Conservation (phyloP, 1,139 yeast genomes). For the Debaryomyces robertsiae region DNA sequence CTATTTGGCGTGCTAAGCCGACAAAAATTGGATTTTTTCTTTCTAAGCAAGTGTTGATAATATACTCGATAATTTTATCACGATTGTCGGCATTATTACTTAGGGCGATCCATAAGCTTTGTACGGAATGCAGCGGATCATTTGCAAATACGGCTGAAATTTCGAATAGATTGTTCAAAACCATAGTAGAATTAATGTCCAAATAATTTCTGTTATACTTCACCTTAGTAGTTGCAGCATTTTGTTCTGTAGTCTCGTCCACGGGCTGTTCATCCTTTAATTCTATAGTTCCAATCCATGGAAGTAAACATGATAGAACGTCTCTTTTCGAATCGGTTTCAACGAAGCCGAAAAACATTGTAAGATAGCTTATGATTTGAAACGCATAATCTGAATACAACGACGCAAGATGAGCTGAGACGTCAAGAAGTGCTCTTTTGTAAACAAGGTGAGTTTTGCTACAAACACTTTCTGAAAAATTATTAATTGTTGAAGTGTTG, state of each 20-base stretch:
- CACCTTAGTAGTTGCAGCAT: conserved; percentile 6
- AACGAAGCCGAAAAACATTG: conserved; percentile 68
- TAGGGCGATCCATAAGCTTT: conserved; percentile 91
- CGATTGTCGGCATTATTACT: conserved; percentile 73
- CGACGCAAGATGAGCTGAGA: conserved; percentile 58
- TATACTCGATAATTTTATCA: conserved; percentile 69
- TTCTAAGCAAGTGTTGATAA: conserved; percentile 68
- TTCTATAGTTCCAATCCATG: conserved; percentile 87
- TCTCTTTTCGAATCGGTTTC: conserved; percentile 63
- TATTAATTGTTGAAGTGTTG: conserved; percentile 44
- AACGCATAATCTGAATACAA: conserved; percentile 60
- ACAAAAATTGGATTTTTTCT: conserved; percentile 76
- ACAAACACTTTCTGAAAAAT: conserved; percentile 61
- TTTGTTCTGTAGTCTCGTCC: conserved; percentile 9
- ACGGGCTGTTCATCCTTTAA: conserved; percentile 42
- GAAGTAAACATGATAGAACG: conserved; percentile 74
- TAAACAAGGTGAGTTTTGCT: conserved; percentile 73
- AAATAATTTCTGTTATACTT: conserved; percentile 19
- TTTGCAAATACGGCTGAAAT: conserved; percentile 79
- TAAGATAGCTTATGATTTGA: conserved; percentile 69
- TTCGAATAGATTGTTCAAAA: conserved; percentile 78
- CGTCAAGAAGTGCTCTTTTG: conserved; percentile 72
- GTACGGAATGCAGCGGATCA: conserved; percentile 79
- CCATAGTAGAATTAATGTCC: conserved; percentile 70
- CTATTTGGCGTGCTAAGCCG: conserved; percentile 75